A percentile compares a stretch with the other conserved stretches of the same genome.
These are phyloP conservation scores for Globisporangium megalacanthum DNA, from an alignment of 352 stramenopile genomes.

Conservation along the genomic window DNA sequence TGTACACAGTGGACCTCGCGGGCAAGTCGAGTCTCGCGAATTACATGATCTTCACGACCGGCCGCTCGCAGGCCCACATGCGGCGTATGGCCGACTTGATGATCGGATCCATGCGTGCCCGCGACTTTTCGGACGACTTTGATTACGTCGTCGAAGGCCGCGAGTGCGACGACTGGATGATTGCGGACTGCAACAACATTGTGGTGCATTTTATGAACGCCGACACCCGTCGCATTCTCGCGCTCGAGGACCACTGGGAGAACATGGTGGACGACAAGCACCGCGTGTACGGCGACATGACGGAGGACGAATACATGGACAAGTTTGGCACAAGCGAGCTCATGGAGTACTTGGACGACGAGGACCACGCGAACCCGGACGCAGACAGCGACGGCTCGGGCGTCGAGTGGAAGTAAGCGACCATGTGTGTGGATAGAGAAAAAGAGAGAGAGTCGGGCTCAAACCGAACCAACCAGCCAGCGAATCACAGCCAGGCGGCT, in stretches of 20 bases:
- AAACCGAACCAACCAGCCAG: neutral
- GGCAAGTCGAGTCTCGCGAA: conserved; percentile 81
- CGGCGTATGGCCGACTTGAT: conserved; percentile 84
- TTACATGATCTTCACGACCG: conserved; percentile 89
- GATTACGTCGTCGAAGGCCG: conserved; percentile 82
- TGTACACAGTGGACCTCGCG: conserved; percentile 68
- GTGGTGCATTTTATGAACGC: conserved; percentile 86
- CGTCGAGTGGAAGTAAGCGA: conserved; percentile 55
- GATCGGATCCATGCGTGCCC: conserved; percentile 78
- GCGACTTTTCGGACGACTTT: conserved; percentile 64
- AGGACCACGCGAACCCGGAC: conserved; percentile 37
- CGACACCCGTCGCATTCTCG: conserved; percentile 68
- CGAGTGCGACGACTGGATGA: conserved; percentile 91
- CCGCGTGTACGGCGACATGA: conserved; percentile 73
- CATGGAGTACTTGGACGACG: conserved; percentile 73
- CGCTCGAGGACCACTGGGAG: conserved; percentile 77
- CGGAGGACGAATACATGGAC: conserved; percentile 85
- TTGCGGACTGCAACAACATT: conserved; percentile 88
- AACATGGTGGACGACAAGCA: conserved; percentile 84
- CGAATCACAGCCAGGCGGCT: neutral
- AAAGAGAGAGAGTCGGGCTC: conserved; percentile 5
- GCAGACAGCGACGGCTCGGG: conserved; percentile 27
- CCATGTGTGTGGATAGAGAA: conserved; percentile 1
- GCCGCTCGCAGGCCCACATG: conserved; percentile 80
- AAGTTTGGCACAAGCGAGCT: conserved; percentile 82